A percentile compares a stretch with the other conserved stretches of the same genome.
These are phyloP conservation scores for Phytophthora fragariaefolia DNA, from an alignment of 352 stramenopile genomes.

Conservation along the genomic window DNA sequence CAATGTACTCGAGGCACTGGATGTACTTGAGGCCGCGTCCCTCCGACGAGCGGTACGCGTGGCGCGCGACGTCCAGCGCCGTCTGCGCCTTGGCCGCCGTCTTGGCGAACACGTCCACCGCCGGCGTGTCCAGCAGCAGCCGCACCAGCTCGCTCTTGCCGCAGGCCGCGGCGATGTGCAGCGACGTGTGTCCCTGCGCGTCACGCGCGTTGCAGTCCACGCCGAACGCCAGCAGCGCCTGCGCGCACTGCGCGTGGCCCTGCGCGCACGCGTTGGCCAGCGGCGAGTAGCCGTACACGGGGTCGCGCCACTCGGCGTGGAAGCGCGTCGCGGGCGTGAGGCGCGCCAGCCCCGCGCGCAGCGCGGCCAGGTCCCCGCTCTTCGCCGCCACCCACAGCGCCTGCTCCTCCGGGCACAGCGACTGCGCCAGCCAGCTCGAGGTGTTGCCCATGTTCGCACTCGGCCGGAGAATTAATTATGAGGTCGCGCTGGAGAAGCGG, in stretches of 20 bases:
- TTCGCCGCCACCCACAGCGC: slow-evolving; percentile 80
- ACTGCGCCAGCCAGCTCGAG: slow-evolving; percentile 77
- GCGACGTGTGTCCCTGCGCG: slow-evolving; percentile 62
- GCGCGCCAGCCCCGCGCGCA: slow-evolving; percentile 56
- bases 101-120: slow-evolving; percentile 61
- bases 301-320: slow-evolving; percentile 79
- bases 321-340: slow-evolving; percentile 65
- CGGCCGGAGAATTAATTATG: no score
- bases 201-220: slow-evolving; percentile 70
- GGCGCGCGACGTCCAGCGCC: slow-evolving; percentile 72
- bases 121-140: slow-evolving; percentile 59
- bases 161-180: slow-evolving; percentile 66
- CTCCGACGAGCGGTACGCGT: slow-evolving; percentile 51
- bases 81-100: slow-evolving; percentile 64
- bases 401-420: slow-evolving; percentile 77
- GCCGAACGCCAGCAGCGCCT: slow-evolving; percentile 57
- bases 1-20: slow-evolving; percentile 79
- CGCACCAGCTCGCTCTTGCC: slow-evolving; percentile 77
- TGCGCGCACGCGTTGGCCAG: slow-evolving; percentile 65
- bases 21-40: slow-evolving; percentile 52
- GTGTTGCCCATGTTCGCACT: slow-evolving; percentile 66
- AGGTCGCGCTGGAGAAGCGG: no score
- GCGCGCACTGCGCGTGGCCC: slow-evolving; percentile 70
- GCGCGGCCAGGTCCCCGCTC: slow-evolving; percentile 58
- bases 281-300: slow-evolving; percentile 66